Base-by-base conservation (phyloP, 768 basidiomycete species). In the Termitomyces sp. region DNA sequence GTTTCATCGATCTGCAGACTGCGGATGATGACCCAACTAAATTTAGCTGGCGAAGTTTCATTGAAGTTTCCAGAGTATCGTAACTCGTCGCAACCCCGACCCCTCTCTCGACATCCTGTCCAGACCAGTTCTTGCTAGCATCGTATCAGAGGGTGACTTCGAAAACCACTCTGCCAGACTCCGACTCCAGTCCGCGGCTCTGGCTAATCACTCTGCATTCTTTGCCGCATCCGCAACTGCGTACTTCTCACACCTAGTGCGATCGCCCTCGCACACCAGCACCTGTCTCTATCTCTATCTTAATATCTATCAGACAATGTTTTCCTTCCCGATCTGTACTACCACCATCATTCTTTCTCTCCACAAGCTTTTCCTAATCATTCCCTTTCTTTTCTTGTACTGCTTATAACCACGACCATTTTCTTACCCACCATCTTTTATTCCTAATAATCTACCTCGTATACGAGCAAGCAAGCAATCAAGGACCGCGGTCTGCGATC, bases 1-100 rank as follows among this genome's bases (percentile, higher is more conserved):
- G 84, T 61, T 87, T 87, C 69, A 86, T 87, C 55, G 85, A 87
- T 64, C 70, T 87, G 50, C 76, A 75, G 56, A 61, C 61, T 32
- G 32, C 37, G 5, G 57, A 39, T 4, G 81, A 82, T 36, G 78
- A 80, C 26, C 71, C 77, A 29, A 58, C 64, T n/a, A 69, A 72
- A 4, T 80, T 82, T 72, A 76, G 75, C 53, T 87, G 84, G 85
- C 73, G 83, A 61, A 84, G 83, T 69, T 82, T 87, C 65, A 80
- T 87, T 63, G 80, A 87, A 66, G 78, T 87, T 16, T 72, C 77
- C 14, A 72, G 64, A 52, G 67, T 75, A 18, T 68, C 70, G 27
- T 76, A 63, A 63, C 26, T 24, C 26, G 50, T 22, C 22, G n/a
- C 16, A 6, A 6, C 1, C 9, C 31, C 31, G 6, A 10, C 5